Base-by-base conservation (phyloP, 371 early-diverging fungal genomes). In the Lichtheimia corymbifera region DNA sequence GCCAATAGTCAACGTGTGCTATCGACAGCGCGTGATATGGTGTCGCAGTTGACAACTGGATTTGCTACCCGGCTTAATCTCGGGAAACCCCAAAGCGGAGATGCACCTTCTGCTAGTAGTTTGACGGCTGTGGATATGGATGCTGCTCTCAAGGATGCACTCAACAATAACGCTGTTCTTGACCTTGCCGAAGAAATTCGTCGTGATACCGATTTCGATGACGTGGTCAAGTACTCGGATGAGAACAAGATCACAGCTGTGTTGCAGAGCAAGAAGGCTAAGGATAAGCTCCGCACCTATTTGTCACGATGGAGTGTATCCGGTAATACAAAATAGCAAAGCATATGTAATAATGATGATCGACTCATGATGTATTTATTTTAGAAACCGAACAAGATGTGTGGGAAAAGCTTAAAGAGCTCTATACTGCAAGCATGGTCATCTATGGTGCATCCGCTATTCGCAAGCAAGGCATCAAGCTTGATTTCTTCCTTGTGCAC, bases 401-500 rank as follows among this genome's bases (percentile, higher is more conserved):
- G 22, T 68, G 77, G 43, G 30, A 44, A 2, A 69, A 69, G n/a
- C 54, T 74, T n/a, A 70, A 66, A 20, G 80, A 83, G 9, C 61
- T 79, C 0, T 70, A 72, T 55, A 64, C 62, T 22, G 62, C 72
- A 2, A 50, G 53, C 18, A 27, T 64, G 22, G 18, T 76, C 14
- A 60, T 55, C 17, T 58, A 67, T 13, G 81, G 74, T 28, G 69
- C 72, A 4, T 54, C 71, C 2, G 80, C 68, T 41, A 61, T 77
- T 24, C 70, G 72, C 9, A 59, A 67, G 45, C 63, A 69, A 56
- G 68, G 60, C 14, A 55, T 65, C 43, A 66, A 68, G 28, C 55
- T 75, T 15, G 80, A 80, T 51, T 83, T 83, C 63, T 76, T 80
- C 54, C 59, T 79, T 43, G 79, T 85, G 79, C 87, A 87, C 55